Evolutionary conservation across 179 eudicot genomes (phyloP).

Genomic region (Corrigiola litoralis): DNA sequence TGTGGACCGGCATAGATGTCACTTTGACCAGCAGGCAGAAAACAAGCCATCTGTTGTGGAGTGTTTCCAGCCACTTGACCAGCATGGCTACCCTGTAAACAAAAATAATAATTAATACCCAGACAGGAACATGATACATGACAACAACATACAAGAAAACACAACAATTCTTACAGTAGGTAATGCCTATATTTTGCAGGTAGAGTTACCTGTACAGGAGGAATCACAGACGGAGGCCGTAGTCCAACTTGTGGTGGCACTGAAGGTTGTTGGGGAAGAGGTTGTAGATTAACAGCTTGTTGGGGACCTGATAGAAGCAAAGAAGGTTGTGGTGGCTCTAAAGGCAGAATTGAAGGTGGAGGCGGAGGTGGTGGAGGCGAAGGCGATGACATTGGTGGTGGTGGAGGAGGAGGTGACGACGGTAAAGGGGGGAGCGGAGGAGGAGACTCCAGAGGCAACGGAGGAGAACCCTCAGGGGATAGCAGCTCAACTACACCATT

Average conservation of each 20-base stretch:
- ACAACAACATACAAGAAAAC: background rate
- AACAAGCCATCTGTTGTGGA: constrained; percentile 52
- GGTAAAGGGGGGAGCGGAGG: constrained; percentile 89
- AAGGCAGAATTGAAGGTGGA: constrained; percentile 32
- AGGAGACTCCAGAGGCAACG: constrained; percentile 76
- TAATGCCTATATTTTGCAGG: constrained; percentile 21
- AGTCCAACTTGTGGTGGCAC: constrained; percentile 34
- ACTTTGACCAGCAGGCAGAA: constrained; percentile 41
- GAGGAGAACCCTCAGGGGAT: constrained; percentile 70
- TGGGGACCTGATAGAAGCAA: constrained; percentile 33
- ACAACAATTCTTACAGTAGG: constrained; percentile 37
- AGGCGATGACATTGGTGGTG: constrained; percentile 41
- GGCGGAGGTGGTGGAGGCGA: constrained; percentile 50
- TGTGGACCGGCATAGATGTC: constrained; percentile 43
- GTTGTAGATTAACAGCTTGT: constrained; percentile 36
- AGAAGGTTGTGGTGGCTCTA: constrained; percentile 27
- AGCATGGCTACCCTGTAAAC: constrained; percentile 47
- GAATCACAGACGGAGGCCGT: constrained; percentile 33
- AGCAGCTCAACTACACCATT: constrained; percentile 27
- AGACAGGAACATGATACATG: constrained; percentile 1
- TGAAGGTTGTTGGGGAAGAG: constrained; percentile 34
- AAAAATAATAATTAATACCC: constrained; percentile 3
- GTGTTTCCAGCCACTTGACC: constrained; percentile 37
- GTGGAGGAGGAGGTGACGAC: constrained; percentile 64
- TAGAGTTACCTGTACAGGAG: constrained; percentile 27